Base-by-base conservation (phyloP, 176 grass and related monocot genomes). In the Typha latifolia region DNA sequence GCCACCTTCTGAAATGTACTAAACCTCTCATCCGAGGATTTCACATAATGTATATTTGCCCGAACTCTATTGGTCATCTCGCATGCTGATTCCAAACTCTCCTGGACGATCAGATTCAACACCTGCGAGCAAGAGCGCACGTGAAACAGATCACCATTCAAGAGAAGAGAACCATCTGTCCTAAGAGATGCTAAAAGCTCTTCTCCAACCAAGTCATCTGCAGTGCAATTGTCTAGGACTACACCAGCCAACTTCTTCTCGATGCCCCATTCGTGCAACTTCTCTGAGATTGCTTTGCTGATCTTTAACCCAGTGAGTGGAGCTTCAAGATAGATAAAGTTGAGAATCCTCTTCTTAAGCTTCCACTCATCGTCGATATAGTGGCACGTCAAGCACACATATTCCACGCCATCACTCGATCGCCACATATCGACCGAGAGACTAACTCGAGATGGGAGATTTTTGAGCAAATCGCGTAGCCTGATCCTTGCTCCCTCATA, bases 351-450 rank as follows among this genome's bases (percentile, higher is more conserved):
- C 86, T 93, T 93, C 79, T 83, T 71, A 73, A 90, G 69, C 82
- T 86, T 92, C 94, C 94, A 93, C 49, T 99, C 89, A 51, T 88
- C 77, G 66, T 97, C 89, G 69, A 99, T 82, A 63, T 86, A 93
- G 74, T 99, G 89, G 75, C 89, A 87, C 34, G 85, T 99, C 70
- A 99, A 74, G 77, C 89, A 99, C 76, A 99, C 62, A 66, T 84
- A 99, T 48, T 90, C 83, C 51, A 70, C 77, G 56, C 82, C 89
- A n/a, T 75, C 73, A 71, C 75, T 84, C 5, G 94, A 93, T 19
- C 79, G 78, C 94, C 94, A 99, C 72, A 84, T 87, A 62, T 93
- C 94, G 48, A 93, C 79, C 15, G 94, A 93, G 62, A 99, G 78
- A 64, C 89, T 92, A 50, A 99, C 70, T 49, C 89, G 79, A 37